Base-by-base conservation (phyloP, 2,329 filamentous ascomycete species). In the Nigrospora oryzae region DNA sequence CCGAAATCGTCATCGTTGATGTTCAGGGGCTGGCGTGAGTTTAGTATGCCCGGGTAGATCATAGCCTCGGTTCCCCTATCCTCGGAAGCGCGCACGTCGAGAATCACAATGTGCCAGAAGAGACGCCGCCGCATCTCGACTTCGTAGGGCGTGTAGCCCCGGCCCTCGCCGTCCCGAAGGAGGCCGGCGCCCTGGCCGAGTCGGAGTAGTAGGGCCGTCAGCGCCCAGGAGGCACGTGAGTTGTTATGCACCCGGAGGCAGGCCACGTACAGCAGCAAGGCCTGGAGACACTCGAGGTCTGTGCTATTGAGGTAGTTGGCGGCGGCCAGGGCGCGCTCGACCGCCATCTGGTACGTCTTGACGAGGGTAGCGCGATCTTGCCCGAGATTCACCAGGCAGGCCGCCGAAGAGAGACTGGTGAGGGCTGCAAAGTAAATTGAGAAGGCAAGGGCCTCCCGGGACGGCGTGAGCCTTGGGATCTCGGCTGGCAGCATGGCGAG, bases 51-150 rank as follows among this genome's bases (percentile, higher is more conserved):
- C 5, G 57, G 54, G 10, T 66, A 57, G 7, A 75, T 62, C n/a
- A 68, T 61, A 11, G 68, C 61, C 14, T 62, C 68, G 2, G 69
- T 66, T 11, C 77, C 77, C 4, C 74, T 69, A 41, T 79, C 68
- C 52, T 80, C 75, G 7, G 75, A 69, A 1, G 70, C 69, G 8
- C 73, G 70, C 28, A 72, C 64, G 50, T 84, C 81, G 2, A 83
- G 66, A n/a, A 79, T 68, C 30, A 80, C 58, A n/a, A 84, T 70
- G 50, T 82, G 76, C 64, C 76, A 77, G 74, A 79, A 84, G 0
- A 83, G 56, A 3, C 81, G 69, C 10, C 80, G 70, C 16, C 79
- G 71, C 62, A 82, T 72, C 58, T 83, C 75, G 3, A 70, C 69
- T 46, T 82, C 72, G 49, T 77, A 83, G 0, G 74, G 69, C 0